A percentile compares a stretch with the other conserved stretches of the same genome.
Evolutionary conservation across 2,329 filamentous ascomycete genomes (phyloP).

Genomic region (Monosporascus sp.): DNA sequence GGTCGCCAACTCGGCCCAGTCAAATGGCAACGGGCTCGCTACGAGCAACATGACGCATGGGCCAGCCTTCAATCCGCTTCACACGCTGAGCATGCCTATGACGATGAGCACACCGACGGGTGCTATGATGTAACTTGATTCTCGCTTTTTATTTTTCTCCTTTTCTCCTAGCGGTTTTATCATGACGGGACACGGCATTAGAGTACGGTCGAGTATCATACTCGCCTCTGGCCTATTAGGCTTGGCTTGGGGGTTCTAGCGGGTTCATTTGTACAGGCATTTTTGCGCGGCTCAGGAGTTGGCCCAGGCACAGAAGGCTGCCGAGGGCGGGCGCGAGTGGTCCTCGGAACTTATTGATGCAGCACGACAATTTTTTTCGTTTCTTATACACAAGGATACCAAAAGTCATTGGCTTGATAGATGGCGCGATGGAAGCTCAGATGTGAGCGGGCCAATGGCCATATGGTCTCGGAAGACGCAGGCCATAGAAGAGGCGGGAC

Average conservation of each 20-base stretch:
- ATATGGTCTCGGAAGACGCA: neutral
- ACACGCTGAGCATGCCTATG: slow-evolving; percentile 61
- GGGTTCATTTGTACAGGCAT: neutral
- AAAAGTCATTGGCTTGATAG: neutral
- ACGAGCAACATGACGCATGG: slow-evolving; percentile 26
- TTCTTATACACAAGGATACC: neutral
- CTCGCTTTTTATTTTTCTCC: slow-evolving; percentile 6
- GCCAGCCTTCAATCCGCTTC: slow-evolving; percentile 50
- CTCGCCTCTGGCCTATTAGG: neutral
- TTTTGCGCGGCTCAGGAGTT: neutral
- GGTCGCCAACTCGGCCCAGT: slow-evolving; percentile 30
- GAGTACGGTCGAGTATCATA: neutral
- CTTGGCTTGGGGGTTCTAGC: neutral
- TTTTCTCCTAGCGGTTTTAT: slow-evolving; percentile 15
- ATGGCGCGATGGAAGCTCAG: neutral
- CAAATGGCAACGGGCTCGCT: slow-evolving; percentile 20
- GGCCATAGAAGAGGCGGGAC: neutral
- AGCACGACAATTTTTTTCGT: neutral
- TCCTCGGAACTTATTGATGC: neutral
- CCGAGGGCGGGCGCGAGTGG: neutral
- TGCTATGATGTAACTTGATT: slow-evolving; percentile 26
- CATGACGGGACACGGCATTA: slow-evolving; percentile 15
- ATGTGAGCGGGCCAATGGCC: neutral
- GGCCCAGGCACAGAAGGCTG: neutral
- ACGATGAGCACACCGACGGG: slow-evolving; percentile 52